A percentile compares a stretch with the other conserved stretches of the same genome.
Conservation (phyloP, 192 early-diverging fungal genomes). For the Coemansia sp. region DNA sequence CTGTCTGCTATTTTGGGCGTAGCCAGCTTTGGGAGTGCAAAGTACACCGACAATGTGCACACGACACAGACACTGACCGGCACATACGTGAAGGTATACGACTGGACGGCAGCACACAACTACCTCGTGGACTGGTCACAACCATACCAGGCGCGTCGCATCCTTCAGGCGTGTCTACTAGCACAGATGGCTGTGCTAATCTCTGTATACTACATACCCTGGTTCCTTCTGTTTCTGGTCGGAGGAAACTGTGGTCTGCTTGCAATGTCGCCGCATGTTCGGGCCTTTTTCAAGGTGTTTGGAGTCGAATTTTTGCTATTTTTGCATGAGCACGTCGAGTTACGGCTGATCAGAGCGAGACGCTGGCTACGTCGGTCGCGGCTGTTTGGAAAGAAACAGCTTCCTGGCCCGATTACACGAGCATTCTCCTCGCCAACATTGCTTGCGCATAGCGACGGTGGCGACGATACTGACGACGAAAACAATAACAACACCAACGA, state of each 20-base stretch:
- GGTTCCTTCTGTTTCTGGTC: constrained; percentile 39
- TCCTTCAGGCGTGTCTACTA: constrained; percentile 25
- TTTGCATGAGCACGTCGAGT: constrained; percentile 23
- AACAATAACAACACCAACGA: constrained; percentile 7
- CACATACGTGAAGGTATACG: constrained; percentile 35
- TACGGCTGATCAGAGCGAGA: constrained; percentile 8
- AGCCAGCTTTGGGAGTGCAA: constrained; percentile 50
- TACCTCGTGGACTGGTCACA: constrained; percentile 48
- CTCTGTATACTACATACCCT: constrained; percentile 42
- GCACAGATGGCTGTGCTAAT: constrained; percentile 33
- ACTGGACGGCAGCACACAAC: constrained; percentile 43
- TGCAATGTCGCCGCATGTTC: constrained; percentile 45
- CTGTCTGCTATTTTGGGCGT: constrained; percentile 41
- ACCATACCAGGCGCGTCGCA: constrained; percentile 22
- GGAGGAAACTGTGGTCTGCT: constrained; percentile 38
- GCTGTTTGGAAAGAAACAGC: background rate
- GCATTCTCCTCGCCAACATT: constrained; percentile 14
- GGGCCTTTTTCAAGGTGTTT: constrained; percentile 44
- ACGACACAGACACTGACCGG: constrained; percentile 52
- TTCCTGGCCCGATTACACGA: background rate
- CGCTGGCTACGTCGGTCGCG: constrained; percentile 6
- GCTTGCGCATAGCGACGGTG: constrained; percentile 10
- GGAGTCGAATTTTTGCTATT: constrained; percentile 35
- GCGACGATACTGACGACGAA: constrained; percentile 10
- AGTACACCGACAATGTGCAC: constrained; percentile 49